These are phyloP conservation scores for Madurella mycetomatis DNA, from an alignment of 2,329 filamentous ascomycete species.

Conservation along the genomic window DNA sequence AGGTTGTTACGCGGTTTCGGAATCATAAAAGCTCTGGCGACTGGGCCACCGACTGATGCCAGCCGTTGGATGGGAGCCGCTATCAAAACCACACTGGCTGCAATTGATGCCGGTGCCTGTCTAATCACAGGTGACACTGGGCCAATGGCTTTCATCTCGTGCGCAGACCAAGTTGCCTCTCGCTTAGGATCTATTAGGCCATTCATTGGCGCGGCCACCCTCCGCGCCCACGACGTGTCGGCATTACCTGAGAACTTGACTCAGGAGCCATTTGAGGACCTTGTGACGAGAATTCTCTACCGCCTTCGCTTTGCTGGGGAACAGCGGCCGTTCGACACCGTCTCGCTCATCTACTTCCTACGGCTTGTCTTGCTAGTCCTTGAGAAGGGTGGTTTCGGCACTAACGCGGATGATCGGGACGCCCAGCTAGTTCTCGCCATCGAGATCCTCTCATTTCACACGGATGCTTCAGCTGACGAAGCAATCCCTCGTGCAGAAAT, in stretches of 20 bases:
- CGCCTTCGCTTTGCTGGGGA: conserved; percentile 85
- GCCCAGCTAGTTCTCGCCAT: conserved; percentile 85
- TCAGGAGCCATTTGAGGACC: conserved; percentile 74
- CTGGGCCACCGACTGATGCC: conserved; percentile 83
- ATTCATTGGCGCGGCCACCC: conserved; percentile 82
- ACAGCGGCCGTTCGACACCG: conserved; percentile 86
- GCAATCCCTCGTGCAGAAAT: conserved; percentile 73
- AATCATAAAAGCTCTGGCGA: conserved; percentile 76
- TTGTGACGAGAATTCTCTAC: conserved; percentile 86
- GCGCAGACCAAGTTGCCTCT: conserved; percentile 67
- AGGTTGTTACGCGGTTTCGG: conserved; percentile 78
- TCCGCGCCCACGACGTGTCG: conserved; percentile 71
- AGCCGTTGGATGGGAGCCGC: conserved; percentile 83
- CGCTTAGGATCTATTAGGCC: conserved; percentile 72
- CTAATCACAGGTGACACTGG: conserved; percentile 77
- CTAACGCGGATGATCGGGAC: conserved; percentile 72
- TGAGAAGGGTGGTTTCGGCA: conserved; percentile 71
- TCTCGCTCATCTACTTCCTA: conserved; percentile 82
- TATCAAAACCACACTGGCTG: conserved; percentile 65
- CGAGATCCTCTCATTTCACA: conserved; percentile 86
- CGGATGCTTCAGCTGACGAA: conserved; percentile 69
- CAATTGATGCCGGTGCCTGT: conserved; percentile 75
- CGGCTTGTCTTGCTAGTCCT: conserved; percentile 78
- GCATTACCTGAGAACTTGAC: conserved; percentile 68
- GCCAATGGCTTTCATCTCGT: conserved; percentile 72